Conservation (phyloP, 108 stramenopile genomes). For the Skeletonema menzelii region DNA sequence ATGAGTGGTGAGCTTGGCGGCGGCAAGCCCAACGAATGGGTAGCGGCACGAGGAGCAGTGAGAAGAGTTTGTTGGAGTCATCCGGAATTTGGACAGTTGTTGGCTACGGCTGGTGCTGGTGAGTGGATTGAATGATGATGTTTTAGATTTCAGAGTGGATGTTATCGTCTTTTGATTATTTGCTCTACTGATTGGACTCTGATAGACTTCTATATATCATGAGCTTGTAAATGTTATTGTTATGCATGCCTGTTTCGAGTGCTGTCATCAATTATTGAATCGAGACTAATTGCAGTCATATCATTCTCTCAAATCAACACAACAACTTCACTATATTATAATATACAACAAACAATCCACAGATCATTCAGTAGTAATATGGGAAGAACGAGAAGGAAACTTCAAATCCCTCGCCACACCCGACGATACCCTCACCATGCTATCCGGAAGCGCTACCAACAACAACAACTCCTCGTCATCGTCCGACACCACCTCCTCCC, state of each 20-base stretch:
- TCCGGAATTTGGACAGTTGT: conserved; percentile 93
- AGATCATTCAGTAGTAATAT: conserved; percentile 87
- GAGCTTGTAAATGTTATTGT: background rate
- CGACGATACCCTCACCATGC: conserved; percentile 10
- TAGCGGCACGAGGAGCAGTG: conserved; percentile 83
- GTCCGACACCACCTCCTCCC: conserved; percentile 37
- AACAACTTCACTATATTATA: too few species aligned
- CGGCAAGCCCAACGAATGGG: conserved; percentile 64
- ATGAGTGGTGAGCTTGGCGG: conserved; percentile 23
- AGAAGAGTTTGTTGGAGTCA: conserved; percentile 91
- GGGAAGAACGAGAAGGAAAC: conserved; percentile 82
- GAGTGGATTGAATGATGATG: background rate
- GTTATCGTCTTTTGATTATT: too few species aligned
- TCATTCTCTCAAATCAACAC: too few species aligned
- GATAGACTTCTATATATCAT: background rate
- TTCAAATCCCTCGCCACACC: conserved; percentile 38
- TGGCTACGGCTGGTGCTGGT: conserved; percentile 89
- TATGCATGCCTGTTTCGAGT: background rate
- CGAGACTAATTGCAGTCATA: too few species aligned
- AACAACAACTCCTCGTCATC: background rate
- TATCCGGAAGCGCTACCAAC: conserved; percentile 19
- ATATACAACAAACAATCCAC: background rate
- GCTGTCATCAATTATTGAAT: background rate
- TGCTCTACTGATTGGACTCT: too few species aligned
- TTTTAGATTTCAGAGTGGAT: too few species aligned